Base-by-base conservation (phyloP, 2,329 filamentous ascomycete genomes). In the Pseudogymnoascus sp. region DNA sequence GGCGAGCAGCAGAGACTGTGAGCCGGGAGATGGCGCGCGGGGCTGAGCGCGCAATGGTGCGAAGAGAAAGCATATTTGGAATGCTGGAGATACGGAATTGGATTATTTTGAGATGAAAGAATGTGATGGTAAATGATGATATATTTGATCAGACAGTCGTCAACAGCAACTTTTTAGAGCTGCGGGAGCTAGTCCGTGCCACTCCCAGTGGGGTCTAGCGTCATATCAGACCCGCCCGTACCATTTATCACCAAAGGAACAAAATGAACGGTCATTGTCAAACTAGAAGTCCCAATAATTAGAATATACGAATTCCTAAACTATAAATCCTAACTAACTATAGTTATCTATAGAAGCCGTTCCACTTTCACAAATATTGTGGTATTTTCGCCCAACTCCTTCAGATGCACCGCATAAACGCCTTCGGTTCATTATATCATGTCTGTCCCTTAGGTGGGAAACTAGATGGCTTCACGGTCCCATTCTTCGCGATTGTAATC, bases 371-470 rank as follows among this genome's bases (percentile, higher is more conserved):
- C 45, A 28, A 15, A 52, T 52, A 15, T 18, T 52, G 45, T 15
- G 45, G 26, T 52, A 30, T 52, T 52, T 19, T 52, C 45, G 45
- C 45, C 45, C 45, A 52, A 52, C 45, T 52, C 45, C 45, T 30
- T 52, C n/a, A 52, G 23, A 52, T 52, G n/a, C 45, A 52, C 45
- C 45, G 13, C 33, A 52, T 18, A 37, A 57, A 57, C 55, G 55
- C 57, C 57, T 26, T 15, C 26, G 12, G 34, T 19, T 38, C 55
- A 38, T 57, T 38, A 35, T 18, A 23, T 38, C 28, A 71, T 61
- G 67, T 65, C 45, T 68, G 60, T 39, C 79, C 80, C 66, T 81
- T 84, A 2, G 90, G 90, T 18, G 92, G 92, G 69, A 96, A 96
- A 62, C 79, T 86, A 21, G 88, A 87, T n/a, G 83, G 75, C 67